Conservation (phyloP, 2,329 filamentous ascomycete species). For the Davidsoniella eucalypti region DNA sequence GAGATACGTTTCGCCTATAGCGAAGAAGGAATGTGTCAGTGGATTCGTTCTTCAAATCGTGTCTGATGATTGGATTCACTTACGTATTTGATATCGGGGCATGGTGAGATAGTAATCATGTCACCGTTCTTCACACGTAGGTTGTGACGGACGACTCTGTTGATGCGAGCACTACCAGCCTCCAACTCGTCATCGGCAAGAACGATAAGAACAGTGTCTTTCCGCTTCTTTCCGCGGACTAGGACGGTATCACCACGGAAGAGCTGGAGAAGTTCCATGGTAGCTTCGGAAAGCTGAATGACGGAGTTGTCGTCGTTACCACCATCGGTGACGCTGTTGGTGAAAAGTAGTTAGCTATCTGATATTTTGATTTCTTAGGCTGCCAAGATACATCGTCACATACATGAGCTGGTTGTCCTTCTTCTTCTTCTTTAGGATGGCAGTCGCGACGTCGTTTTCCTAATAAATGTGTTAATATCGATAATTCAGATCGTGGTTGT, state of each 20-base stretch:
- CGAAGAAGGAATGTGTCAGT: not conserved
- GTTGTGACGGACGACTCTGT: constrained; percentile 97
- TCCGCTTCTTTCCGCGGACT: constrained; percentile 98
- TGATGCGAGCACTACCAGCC: constrained; percentile 92
- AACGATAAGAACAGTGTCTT: constrained; percentile 96
- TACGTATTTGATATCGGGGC: constrained; percentile 99
- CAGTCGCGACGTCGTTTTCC: constrained; percentile 84
- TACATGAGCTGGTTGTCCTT: constrained; percentile 99
- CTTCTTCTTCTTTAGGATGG: constrained; percentile 99
- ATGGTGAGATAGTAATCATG: constrained; percentile 91
- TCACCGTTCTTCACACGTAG: constrained; percentile 97
- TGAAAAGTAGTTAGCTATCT: not conserved
- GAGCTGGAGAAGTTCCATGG: constrained; percentile 94
- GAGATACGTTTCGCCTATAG: constrained; percentile 90
- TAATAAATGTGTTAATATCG: constrained; percentile 27
- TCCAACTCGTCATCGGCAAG: constrained; percentile 95
- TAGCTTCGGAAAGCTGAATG: constrained; percentile 94
- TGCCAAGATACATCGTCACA: constrained; percentile 21
- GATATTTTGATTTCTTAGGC: not conserved
- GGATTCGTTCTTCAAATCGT: not conserved
- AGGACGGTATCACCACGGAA: constrained; percentile 98
- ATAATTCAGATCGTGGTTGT: constrained; percentile 3
- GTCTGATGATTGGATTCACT: constrained; percentile 23
- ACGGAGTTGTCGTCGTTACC: constrained; percentile 99
- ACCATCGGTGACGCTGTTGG: constrained; percentile 78